Base-by-base conservation (phyloP, 768 basidiomycete genomes). In the Lanmaoa rubissima region DNA sequence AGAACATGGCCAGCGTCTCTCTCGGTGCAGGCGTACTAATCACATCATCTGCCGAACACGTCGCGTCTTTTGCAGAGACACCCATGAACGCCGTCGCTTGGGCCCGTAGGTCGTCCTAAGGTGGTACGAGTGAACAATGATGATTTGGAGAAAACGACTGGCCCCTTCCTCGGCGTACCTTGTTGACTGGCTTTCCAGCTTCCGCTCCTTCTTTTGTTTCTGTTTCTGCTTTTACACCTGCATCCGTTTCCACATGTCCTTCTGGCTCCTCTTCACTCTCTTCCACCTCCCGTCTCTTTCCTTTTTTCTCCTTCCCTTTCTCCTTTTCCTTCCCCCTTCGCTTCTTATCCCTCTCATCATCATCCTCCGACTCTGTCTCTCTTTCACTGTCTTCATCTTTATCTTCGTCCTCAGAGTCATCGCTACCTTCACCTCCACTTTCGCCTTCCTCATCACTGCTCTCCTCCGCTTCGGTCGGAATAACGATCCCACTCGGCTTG, bases 1-100 rank as follows among this genome's bases (percentile, higher is more conserved):
- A 95, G 69, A 95, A 95, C 71, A 80, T 78, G 0, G 91, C 86
- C 9, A 94, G 73, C 0, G 88, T 89, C 70, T 96, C 94, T 12
- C 92, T 91, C 0, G 92, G 91, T 4, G 88, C 75, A 0, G 94
- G 94, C 0, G 92, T 94, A 62, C 86, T 88, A 28, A 88, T 67
- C 1, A 82, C 70, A 56, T 94, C 91, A 65, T 93, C 92, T 0
- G 80, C 75, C 1, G 87, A 82, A 5, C 85, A 78, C 2, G 69
- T 58, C 6, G 77, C 72, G 21, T 76, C 74, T 53, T 84, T 84
- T 51, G 81, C 83, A 9, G 85, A 71, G 0, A 86, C 85, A 5
- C 85, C 88, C 79, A 91, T 81, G 65, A 87, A 84, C 0, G 71
- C 77, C 0, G 74, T 72, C 1, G 81, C 82, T 54, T 74, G 69